These are phyloP conservation scores for Ceratocystis destructans DNA, from an alignment of 2,329 filamentous ascomycete genomes.

Conservation along the genomic window DNA sequence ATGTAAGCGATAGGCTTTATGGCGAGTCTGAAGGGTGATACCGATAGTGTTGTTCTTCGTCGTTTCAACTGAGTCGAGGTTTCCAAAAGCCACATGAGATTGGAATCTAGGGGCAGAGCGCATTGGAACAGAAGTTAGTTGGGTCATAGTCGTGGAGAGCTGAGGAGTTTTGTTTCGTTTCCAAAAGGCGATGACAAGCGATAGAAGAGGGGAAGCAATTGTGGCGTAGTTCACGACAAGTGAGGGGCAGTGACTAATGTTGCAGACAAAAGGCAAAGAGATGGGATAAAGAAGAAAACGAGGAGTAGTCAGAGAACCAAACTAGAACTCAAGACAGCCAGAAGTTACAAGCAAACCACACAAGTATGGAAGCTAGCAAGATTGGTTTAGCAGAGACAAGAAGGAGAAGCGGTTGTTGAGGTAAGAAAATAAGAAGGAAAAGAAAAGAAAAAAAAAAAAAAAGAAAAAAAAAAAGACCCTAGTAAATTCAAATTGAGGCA, in stretches of 20 bases:
- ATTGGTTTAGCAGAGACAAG: neutral
- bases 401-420: neutral
- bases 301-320: neutral
- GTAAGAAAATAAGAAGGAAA: neutral
- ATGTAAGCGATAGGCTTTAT: slow-evolving; percentile 70
- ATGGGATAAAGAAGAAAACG: neutral
- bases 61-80: slow-evolving; percentile 42
- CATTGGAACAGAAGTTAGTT: slow-evolving; percentile 12
- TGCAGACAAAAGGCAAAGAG: neutral
- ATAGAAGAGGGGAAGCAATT: neutral
- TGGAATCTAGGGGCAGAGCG: slow-evolving; percentile 35
- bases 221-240: neutral
- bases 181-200: neutral
- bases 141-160: slow-evolving; percentile 9
- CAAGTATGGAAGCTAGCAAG: neutral
- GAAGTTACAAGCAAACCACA: neutral
- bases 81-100: slow-evolving; percentile 48
- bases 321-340: neutral
- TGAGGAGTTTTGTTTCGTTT: neutral
- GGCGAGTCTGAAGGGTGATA: slow-evolving; percentile 71
- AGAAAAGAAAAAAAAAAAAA: neutral
- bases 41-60: slow-evolving; percentile 50
- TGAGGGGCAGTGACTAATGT: neutral
- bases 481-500: slow-evolving; percentile 5
- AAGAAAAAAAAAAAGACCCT: neutral